Conservation (phyloP, 164 flowering plant species). For the Santalum album region DNA sequence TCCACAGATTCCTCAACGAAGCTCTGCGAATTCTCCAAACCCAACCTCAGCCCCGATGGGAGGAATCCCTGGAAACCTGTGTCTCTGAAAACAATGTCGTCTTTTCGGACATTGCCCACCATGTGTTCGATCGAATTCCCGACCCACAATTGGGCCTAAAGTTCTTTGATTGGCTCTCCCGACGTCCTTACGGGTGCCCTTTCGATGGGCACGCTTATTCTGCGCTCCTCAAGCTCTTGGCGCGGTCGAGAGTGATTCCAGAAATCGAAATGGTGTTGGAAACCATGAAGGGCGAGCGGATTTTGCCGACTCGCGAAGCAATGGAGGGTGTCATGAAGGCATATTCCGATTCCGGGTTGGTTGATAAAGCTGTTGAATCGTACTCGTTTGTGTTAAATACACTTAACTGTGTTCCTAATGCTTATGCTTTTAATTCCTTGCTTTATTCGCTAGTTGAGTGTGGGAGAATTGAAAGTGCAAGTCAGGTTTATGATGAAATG, state of each 20-base stretch:
- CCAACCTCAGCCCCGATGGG: neutral
- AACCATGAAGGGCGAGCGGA: conserved; percentile 24
- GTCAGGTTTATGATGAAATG: conserved; percentile 54
- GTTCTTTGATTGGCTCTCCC: conserved; percentile 45
- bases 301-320: conserved; percentile 41
- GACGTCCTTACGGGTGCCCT: conserved; percentile 17
- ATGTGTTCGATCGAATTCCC: conserved; percentile 43
- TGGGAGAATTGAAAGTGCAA: conserved; percentile 27
- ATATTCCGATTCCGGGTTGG: conserved; percentile 42
- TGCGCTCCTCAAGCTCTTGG: conserved; percentile 57
- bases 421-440: conserved; percentile 55
- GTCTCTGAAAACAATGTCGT: neutral
- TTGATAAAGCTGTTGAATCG: conserved; percentile 45
- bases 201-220: conserved; percentile 46
- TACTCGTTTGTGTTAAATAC: conserved; percentile 20
- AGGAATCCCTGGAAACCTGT: neutral
- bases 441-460: conserved; percentile 34
- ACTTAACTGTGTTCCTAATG: conserved; percentile 31
- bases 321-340: conserved; percentile 32
- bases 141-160: conserved; percentile 41
- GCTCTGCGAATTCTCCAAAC: neutral
- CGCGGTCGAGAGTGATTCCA: conserved; percentile 30
- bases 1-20: neutral
- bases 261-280: conserved; percentile 38
- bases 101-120: conserved; percentile 27